Percentiles rank a stretch among this genome's conserved stretches.
These are phyloP conservation scores for Didymella exigua DNA, from an alignment of 2,329 filamentous ascomycete species.

Conservation along the genomic window DNA sequence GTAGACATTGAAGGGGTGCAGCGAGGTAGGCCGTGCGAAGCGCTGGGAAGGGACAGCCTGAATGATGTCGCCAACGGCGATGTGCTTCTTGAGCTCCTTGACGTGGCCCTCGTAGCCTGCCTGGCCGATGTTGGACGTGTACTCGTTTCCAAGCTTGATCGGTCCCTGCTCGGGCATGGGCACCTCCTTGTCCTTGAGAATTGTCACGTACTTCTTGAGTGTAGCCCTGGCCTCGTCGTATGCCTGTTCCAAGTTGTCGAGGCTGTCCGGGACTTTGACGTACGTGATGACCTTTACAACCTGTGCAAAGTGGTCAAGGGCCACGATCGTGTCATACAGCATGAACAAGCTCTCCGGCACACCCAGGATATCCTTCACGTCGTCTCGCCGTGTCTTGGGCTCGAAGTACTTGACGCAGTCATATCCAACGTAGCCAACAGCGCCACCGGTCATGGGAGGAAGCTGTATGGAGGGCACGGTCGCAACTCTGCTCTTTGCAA, in stretches of 20 bases:
- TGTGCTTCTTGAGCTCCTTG: slow-evolving; percentile 83
- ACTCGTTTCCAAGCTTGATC: slow-evolving; percentile 75
- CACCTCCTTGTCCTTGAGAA: slow-evolving; percentile 74
- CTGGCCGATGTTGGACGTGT: slow-evolving; percentile 89
- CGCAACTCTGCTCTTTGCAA: slow-evolving; percentile 78
- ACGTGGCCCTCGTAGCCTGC: slow-evolving; percentile 92
- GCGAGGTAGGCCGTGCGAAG: slow-evolving; percentile 82
- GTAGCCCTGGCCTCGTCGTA: slow-evolving; percentile 71
- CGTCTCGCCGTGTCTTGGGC: slow-evolving; percentile 86
- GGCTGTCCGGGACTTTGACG: slow-evolving; percentile 66
- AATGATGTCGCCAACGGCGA: slow-evolving; percentile 91
- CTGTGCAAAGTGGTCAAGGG: slow-evolving; percentile 93
- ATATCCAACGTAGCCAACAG: slow-evolving; percentile 95
- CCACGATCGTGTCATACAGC: slow-evolving; percentile 92
- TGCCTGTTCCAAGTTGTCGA: slow-evolving; percentile 64
- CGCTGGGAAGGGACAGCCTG: slow-evolving; percentile 96
- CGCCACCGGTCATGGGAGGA: slow-evolving; percentile 86
- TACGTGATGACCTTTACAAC: slow-evolving; percentile 94
- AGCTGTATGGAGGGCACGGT: slow-evolving; percentile 81
- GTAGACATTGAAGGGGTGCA: slow-evolving; percentile 99
- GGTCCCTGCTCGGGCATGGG: slow-evolving; percentile 78
- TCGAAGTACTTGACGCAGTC: slow-evolving; percentile 98
- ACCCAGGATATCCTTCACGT: slow-evolving; percentile 83
- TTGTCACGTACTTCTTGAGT: slow-evolving; percentile 70
- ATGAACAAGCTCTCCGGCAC: slow-evolving; percentile 97